A percentile compares a stretch with the other conserved stretches of the same genome.
phyloP scores from a whole-genome alignment of 148 eudicot species.

The Chenopodium album region DNA sequence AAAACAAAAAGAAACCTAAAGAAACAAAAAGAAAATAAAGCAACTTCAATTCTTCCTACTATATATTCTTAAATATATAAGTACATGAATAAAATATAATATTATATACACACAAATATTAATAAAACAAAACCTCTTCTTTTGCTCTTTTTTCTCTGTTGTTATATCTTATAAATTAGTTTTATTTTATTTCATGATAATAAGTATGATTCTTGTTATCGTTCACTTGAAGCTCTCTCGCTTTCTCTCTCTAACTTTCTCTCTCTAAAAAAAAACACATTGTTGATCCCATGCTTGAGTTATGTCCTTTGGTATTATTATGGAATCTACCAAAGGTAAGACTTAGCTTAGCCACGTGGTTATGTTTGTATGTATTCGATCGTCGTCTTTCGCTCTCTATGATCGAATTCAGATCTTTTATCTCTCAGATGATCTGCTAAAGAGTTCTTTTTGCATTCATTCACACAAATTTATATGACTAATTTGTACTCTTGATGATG shows the following conservation, averaged over 20 bases:
- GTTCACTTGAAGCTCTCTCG: constrained; percentile 34
- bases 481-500: constrained; percentile 19
- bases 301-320: constrained; percentile 25
- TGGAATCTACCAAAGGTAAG: constrained; percentile 24
- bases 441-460: constrained; percentile 21
- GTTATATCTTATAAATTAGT: neutral
- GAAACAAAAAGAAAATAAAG: constrained; percentile 10
- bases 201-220: constrained; percentile 33
- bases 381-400: neutral
- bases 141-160: constrained; percentile 17
- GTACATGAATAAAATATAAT: neutral
- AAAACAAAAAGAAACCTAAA: constrained; percentile 12
- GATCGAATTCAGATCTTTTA: constrained; percentile 4
- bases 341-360: constrained; percentile 20
- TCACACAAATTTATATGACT: constrained; percentile 11
- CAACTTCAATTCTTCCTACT: constrained; percentile 2
- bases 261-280: neutral
- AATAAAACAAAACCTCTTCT: neutral
- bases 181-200: constrained; percentile 6
- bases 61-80: neutral
- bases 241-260: neutral
- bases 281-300: constrained; percentile 32
- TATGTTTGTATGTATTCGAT: neutral
- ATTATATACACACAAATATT: no score
- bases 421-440: neutral